Base-by-base conservation (phyloP, 148 eudicot genomes). In the Arbutus unedo region DNA sequence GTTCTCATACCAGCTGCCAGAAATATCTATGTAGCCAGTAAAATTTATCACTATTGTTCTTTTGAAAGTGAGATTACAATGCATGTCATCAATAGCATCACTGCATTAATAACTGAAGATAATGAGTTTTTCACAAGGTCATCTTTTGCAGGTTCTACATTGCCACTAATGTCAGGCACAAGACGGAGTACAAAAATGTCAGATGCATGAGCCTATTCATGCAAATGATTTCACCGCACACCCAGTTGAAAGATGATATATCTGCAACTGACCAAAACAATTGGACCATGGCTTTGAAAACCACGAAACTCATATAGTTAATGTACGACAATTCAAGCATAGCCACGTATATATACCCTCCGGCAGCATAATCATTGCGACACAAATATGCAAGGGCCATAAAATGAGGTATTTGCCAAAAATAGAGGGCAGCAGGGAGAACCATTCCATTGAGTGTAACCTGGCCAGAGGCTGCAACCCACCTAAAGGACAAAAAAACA, bases 371-470 rank as follows among this genome's bases (percentile, higher is more conserved):
- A 85, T 96, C 99, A 64, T 92, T 82, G 68, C 99, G 98, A 83
- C 97, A 96, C 84, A 96, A 82, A 81, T 91, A 96, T 72, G 98
- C 99, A 81, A 96, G 94, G 87, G 99, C 98, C 99, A 96, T 96
- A 68, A 96, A 94, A 84, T 96, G 99, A 80, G 99, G 99, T 82
- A 96, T 79, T 87, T 96, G 99, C 99, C 99, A 96, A 93, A 96
- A 96, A 81, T 96, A 96, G 23, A 96, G 89, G 78, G 99, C 98
- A 84, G 99, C 99, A 50, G 99, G 99, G 55, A 96, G 98, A 83
- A 96, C 84, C 95, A 94, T 90, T 74, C 85, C 93, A 85, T 93
- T 93, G 18, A 93, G 97, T 82, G 98, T 90, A 66, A 96, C 83
- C 83, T 87, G 88, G 60, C 99, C 98, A 77, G 99, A 88, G 82